phyloP scores from a whole-genome alignment of 495 filamentous ascomycete genomes.

The Penicillium steckii region DNA sequence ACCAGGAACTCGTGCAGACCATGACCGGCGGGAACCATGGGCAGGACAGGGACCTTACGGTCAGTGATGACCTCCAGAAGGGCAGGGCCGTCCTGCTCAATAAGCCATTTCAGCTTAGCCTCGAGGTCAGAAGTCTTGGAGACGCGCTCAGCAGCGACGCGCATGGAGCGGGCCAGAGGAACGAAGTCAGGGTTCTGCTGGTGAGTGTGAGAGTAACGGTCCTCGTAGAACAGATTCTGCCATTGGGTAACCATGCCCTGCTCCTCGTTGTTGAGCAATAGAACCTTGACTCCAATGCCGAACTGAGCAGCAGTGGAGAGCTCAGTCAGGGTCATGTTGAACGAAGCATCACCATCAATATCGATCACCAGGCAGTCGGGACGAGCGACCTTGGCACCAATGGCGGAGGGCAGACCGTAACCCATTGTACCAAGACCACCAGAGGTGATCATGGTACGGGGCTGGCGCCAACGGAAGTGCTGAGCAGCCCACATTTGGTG shows the following conservation, averaged over 20 bases:
- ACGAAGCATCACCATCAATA: constrained; percentile 93
- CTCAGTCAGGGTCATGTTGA: constrained; percentile 94
- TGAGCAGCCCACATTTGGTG: constrained; percentile 99
- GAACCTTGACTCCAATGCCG: constrained; percentile 88
- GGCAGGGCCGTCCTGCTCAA: constrained; percentile 76
- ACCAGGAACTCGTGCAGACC: constrained; percentile 92
- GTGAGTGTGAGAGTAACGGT: constrained; percentile 89
- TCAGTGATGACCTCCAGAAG: constrained; percentile 61
- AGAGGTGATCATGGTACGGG: constrained; percentile 87
- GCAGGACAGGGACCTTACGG: constrained; percentile 97
- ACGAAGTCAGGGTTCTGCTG: constrained; percentile 88
- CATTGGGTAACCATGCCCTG: constrained; percentile 96
- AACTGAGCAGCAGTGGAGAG: constrained; percentile 87
- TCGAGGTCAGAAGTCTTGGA: constrained; percentile 69
- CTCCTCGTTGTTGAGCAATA: constrained; percentile 93
- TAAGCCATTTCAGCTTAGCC: constrained; percentile 81
- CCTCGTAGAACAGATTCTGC: constrained; percentile 92
- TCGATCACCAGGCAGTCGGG: constrained; percentile 88
- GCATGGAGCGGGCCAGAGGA: constrained; percentile 82
- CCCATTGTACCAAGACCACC: constrained; percentile 96
- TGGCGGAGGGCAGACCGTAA: constrained; percentile 86
- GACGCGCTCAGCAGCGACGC: constrained; percentile 65
- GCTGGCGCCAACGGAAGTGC: constrained; percentile 89
- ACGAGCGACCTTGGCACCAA: constrained; percentile 89
- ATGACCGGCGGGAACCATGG: constrained; percentile 89